Evolutionary conservation across 208 protist species (phyloP), one percentile per base, ranked within the genome.

Genomic region (Tetramitus jugosus): DNA sequence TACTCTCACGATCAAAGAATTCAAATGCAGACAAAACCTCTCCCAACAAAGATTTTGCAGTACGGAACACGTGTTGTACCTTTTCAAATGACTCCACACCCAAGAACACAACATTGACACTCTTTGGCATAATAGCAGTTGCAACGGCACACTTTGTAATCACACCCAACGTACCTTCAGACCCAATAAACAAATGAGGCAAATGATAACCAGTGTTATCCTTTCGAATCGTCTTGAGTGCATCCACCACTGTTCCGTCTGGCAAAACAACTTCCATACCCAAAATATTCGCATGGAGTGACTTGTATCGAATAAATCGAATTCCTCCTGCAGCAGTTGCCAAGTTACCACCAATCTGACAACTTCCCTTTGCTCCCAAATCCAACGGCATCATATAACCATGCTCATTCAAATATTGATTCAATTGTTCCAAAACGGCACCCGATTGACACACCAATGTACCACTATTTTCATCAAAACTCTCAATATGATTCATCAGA

Each of bases 251-350:
- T 4, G 88, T 84, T 10, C 91, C 91, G 26, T 84, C 86, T 4
- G 91, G 81, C 14, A 90, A 88, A 52, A 97, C 96, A 8, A 88
- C 93, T 80, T 97, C 89, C 2, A 97, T 62, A 26, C 95, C 95
- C 17, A 98, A 87, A 37, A 96, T 87, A 82, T 92, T 96, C 14
- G 89, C 88, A 78, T 97, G 94, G 79, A 98, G 87, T 33, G 89
- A 93, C 43, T 95, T 95, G 82, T 98, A 98, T 39, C 94, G 88
- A 23, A 95, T 81, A 77, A 91, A 95, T 76, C 95, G 87, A 39
- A 98, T 89, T n/a, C 96, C 96, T 42, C 96, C 95, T 4, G 95
- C 96, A 83, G 97, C 97, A 20, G 95, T 98, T 49, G 92, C 91
- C 17, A 97, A 86, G 83, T 95, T 97, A 37, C 96, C 96, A 67